phyloP scores from a whole-genome alignment of 2,329 filamentous ascomycete species.

The Fusarium clavum region DNA sequence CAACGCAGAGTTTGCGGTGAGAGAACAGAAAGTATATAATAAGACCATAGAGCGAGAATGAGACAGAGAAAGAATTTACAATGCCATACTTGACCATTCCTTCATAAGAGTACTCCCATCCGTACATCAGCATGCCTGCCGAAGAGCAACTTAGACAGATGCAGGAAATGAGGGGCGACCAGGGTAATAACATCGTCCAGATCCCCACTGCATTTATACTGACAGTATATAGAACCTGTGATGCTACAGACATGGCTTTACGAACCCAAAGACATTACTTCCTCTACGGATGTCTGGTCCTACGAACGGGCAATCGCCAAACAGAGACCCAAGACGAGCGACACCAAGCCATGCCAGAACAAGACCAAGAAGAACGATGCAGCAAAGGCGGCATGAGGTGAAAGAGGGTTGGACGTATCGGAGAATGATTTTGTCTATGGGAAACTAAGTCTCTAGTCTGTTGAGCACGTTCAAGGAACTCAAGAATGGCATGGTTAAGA shows the following conservation, averaged over 20 bases:
- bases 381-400: neutral
- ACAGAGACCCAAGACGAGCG: neutral
- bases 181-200: fast-evolving
- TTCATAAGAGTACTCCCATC: fast-evolving
- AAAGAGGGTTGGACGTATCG: fast-evolving
- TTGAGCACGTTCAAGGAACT: fast-evolving
- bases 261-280: neutral
- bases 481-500: neutral
- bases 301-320: neutral
- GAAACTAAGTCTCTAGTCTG: neutral
- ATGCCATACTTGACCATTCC: fast-evolving
- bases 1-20: fast-evolving
- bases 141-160: neutral
- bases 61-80: neutral
- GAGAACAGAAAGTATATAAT: neutral
- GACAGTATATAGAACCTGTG: neutral
- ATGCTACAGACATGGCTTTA: conserved; percentile 13
- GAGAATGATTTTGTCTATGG: fast-evolving
- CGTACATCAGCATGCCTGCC: neutral
- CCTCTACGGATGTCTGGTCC: neutral
- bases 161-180: fast-evolving
- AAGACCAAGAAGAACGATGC: fast-evolving
- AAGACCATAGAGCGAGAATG: fast-evolving
- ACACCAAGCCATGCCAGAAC: fast-evolving
- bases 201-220: fast-evolving